These are phyloP conservation scores for Pseudogymnoascus sp. DNA, from an alignment of 2,329 filamentous ascomycete species.

Conservation along the genomic window DNA sequence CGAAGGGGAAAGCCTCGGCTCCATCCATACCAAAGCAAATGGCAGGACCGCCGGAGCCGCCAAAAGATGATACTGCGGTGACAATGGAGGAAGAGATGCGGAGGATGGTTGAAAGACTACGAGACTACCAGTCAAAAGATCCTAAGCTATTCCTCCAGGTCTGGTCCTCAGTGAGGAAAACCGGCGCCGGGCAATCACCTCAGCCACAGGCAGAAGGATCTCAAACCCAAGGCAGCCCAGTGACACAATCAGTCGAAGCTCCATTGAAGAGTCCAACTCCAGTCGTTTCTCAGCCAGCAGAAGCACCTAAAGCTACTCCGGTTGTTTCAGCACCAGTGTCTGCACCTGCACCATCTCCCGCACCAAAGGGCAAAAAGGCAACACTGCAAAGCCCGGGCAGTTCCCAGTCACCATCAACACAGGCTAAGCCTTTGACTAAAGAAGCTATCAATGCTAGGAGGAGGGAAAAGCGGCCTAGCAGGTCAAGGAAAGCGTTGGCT, in stretches of 20 bases:
- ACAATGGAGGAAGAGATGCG: slow-evolving; percentile 14
- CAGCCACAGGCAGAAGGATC: slow-evolving; percentile 4
- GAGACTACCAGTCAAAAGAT: slow-evolving; percentile 47
- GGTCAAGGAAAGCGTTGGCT: slow-evolving; percentile 2
- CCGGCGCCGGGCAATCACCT: background rate
- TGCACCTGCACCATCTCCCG: background rate
- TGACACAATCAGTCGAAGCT: background rate
- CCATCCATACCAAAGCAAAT: background rate
- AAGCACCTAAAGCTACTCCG: background rate
- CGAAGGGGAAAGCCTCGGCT: background rate
- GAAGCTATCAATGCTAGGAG: background rate
- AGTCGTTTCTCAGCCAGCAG: background rate
- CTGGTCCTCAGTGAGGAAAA: slow-evolving; percentile 45
- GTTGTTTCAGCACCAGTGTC: background rate
- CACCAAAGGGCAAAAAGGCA: background rate
- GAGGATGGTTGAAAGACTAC: slow-evolving; percentile 38
- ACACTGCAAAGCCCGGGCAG: background rate
- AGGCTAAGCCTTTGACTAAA: background rate
- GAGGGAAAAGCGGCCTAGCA: background rate
- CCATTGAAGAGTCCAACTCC: background rate
- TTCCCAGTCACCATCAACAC: background rate
- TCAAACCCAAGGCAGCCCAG: background rate
- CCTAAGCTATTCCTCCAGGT: slow-evolving; percentile 46
- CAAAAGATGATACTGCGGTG: background rate
- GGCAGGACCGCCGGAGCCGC: background rate